phyloP scores from a whole-genome alignment of 129 eudicot species.

The Ambrosia artemisiifolia region DNA sequence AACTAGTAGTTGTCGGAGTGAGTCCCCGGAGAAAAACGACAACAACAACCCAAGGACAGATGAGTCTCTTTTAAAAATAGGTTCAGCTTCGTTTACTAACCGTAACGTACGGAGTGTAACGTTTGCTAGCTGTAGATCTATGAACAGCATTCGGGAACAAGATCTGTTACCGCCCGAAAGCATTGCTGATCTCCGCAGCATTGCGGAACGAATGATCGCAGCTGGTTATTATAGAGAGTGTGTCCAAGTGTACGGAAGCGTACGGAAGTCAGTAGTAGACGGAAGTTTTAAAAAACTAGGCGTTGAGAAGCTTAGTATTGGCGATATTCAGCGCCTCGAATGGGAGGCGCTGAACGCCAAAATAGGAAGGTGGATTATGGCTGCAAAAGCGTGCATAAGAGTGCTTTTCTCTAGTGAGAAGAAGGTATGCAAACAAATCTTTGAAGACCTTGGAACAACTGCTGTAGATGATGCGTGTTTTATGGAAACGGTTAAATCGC shows the following conservation, averaged over 20 bases:
- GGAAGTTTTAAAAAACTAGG: conserved; percentile 7
- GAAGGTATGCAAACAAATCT: conserved; percentile 46
- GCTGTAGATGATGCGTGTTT: conserved; percentile 45
- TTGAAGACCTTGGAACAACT: conserved; percentile 34
- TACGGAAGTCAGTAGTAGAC: conserved; percentile 5
- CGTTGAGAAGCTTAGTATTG: conserved; percentile 39
- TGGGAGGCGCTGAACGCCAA: conserved; percentile 60
- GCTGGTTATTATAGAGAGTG: conserved; percentile 3
- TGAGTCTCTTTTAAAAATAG: not conserved
- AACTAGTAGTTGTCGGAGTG: not conserved
- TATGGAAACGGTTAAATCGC: conserved; percentile 53
- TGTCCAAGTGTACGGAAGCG: conserved; percentile 10
- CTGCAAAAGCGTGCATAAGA: conserved; percentile 51
- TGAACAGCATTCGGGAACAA: conserved; percentile 16
- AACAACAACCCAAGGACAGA: not conserved
- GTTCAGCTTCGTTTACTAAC: not conserved
- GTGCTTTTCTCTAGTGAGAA: conserved; percentile 53
- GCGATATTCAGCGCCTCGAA: conserved; percentile 60
- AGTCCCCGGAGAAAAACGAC: not conserved
- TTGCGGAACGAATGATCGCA: not conserved
- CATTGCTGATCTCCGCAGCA: not conserved
- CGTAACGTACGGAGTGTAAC: not conserved
- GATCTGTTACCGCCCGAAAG: conserved; percentile 14
- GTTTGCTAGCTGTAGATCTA: conserved; percentile 1
- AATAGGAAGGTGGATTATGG: conserved; percentile 65